phyloP scores from a whole-genome alignment of 23 red algal genomes.

The Cyanidioschyzon merolae region DNA sequence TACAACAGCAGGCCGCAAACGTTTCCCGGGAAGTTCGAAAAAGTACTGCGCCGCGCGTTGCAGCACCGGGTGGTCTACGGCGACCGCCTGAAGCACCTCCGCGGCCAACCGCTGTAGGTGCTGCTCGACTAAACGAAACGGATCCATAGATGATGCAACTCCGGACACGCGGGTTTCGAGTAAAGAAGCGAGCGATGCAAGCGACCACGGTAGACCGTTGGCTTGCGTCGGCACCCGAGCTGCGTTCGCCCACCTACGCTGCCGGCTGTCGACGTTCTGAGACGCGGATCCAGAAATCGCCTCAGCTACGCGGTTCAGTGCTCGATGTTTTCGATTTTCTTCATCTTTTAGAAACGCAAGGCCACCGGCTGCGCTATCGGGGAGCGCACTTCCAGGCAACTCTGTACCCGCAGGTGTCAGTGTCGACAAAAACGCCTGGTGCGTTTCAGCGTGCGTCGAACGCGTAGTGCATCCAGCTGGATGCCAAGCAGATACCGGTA shows the following conservation, averaged over 20 bases:
- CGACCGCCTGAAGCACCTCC: slow-evolving; percentile 3
- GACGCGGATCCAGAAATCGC: not conserved
- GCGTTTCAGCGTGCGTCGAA: no score
- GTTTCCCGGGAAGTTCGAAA: slow-evolving; percentile 77
- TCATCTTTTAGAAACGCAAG: not conserved
- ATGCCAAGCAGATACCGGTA: no score
- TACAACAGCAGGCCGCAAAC: slow-evolving; percentile 80
- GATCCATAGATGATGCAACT: not conserved
- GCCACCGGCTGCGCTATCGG: not conserved
- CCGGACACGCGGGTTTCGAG: not conserved
- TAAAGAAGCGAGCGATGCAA: not conserved
- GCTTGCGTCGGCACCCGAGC: no score
- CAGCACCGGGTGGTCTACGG: slow-evolving; percentile 41
- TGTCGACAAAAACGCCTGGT: not conserved
- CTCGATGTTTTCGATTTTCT: not conserved
- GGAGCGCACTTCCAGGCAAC: not conserved
- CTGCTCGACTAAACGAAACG: slow-evolving; percentile 17
- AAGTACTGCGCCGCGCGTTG: slow-evolving; percentile 71
- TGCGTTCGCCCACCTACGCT: no score
- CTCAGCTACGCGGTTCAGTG: not conserved
- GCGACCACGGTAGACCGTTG: not conserved
- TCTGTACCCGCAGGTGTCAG: not conserved
- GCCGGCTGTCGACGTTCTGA: not conserved
- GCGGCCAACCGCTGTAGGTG: slow-evolving; percentile 8
- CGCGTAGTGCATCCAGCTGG: no score